A percentile compares a stretch with the other conserved stretches of the same genome.
Evolutionary conservation across 164 flowering plant genomes (phyloP).

Genomic region (Chimonanthus salicifolius): DNA sequence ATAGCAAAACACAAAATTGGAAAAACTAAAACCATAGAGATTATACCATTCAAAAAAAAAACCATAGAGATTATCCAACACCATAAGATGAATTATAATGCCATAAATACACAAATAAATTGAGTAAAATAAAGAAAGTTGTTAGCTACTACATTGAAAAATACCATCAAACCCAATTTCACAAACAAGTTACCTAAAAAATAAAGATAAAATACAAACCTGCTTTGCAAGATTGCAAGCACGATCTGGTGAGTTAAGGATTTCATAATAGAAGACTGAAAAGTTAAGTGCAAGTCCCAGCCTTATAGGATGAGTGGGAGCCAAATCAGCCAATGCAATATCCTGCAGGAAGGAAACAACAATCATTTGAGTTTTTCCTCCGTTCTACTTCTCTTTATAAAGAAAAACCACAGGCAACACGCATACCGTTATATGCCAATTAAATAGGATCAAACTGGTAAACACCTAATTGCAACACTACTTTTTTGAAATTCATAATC

Average conservation of each 20-base stretch:
- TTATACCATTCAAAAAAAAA: background rate
- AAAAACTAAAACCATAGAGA: background rate
- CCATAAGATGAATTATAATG: too few species aligned
- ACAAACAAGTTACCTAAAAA: background rate
- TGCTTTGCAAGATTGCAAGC: constrained; percentile 17
- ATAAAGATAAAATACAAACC: constrained; percentile 5
- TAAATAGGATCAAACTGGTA: too few species aligned
- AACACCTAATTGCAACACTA: background rate
- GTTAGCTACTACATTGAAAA: background rate
- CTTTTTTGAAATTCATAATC: background rate
- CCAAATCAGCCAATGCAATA: constrained; percentile 14
- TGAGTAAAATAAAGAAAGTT: background rate
- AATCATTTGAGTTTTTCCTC: too few species aligned
- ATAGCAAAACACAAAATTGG: background rate
- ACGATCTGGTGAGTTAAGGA: constrained; percentile 17
- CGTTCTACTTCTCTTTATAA: too few species aligned
- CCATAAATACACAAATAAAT: background rate
- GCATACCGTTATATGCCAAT: too few species aligned
- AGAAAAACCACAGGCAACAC: too few species aligned
- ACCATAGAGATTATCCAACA: background rate
- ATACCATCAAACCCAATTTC: background rate
- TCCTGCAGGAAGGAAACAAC: background rate
- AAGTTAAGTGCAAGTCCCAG: constrained; percentile 19
- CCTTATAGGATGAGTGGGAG: constrained; percentile 18
- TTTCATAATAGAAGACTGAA: constrained; percentile 16